phyloP scores from a whole-genome alignment of 2,329 filamentous ascomycete genomes.

The Penicillium sp. region DNA sequence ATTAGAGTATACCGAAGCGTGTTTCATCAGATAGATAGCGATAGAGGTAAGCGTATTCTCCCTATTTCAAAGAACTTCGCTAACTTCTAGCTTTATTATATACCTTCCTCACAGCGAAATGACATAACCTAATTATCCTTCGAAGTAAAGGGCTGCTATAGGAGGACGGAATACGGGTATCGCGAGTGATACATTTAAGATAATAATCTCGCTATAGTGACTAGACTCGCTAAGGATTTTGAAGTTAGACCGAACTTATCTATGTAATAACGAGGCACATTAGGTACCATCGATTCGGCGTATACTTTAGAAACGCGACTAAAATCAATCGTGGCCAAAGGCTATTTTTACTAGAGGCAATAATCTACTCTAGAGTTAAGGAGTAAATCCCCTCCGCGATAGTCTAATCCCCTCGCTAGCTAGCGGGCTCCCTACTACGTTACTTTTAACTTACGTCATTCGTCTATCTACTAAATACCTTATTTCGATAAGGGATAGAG shows the following conservation, averaged over 20 bases:
- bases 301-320: not conserved
- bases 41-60: slow-evolving; percentile 13
- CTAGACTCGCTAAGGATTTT: slow-evolving; percentile 16
- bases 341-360: not conserved
- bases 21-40: not conserved
- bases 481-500: slow-evolving; percentile 1
- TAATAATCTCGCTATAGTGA: slow-evolving; percentile 17
- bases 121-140: slow-evolving; percentile 15
- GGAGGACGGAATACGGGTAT: slow-evolving; percentile 10
- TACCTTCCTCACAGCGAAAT: slow-evolving; percentile 16
- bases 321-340: not conserved
- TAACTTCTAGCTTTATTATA: slow-evolving; percentile 15
- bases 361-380: slow-evolving; percentile 5
- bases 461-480: slow-evolving; percentile 4
- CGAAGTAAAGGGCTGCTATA: slow-evolving; percentile 5
- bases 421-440: slow-evolving; percentile 7
- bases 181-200: slow-evolving; percentile 16
- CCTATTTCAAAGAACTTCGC: slow-evolving; percentile 16
- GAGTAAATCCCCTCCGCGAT: slow-evolving; percentile 2
- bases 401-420: slow-evolving; percentile 2
- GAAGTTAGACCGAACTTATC: slow-evolving; percentile 12
- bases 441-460: slow-evolving; percentile 5
- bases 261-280: slow-evolving; percentile 8
- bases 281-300: slow-evolving; percentile 7
- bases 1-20: slow-evolving; percentile 11